Evolutionary conservation across 306 rosid genomes (phyloP), one percentile per base, ranked within the genome.

Genomic region (Quercus gilva): DNA sequence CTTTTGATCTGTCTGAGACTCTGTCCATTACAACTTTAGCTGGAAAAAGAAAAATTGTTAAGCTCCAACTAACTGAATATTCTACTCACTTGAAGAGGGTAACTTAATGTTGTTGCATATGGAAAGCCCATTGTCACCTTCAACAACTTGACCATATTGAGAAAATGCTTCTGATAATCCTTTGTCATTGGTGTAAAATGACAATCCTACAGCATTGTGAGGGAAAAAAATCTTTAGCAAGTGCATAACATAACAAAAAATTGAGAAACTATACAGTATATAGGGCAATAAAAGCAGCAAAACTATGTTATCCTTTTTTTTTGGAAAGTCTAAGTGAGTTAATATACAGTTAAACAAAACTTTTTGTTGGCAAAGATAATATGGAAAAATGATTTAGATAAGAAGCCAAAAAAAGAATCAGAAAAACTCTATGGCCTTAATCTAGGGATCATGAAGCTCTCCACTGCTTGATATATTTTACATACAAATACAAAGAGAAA

Each of bases 131-230:
- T 78, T 75, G 74, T 82, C 77, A 91, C 97, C 97, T 81, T 94
- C 99, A 76, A 94, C 7, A 81, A 94, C 97, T 91, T 94, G 97
- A 63, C 97, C 97, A 18, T 83, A 82, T 61, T 83, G 77, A 74
- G 95, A 92, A 76, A 94, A 94, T 23, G 89, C 92, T 79, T 94
- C 99, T 18, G 97, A 81, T 56, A 94, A 82, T 73, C 90, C 90
- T 31, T 87, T 78, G 63, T 92, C 97, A 5, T 89, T 92, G 5
- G 97, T 88, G 85, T 83, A 77, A 74, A 84, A 91, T 35, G 99
- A 87, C 43, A 94, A 82, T 78, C 97, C 98, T 94, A 84, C 80
- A 80, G 81, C 52, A 67, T 17, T 17, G 52, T 3, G 45, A 56
- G 59, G 35, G 60, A 74, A n/a, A 49, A 49, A 49, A 49, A 49